A percentile compares a stretch with the other conserved stretches of the same genome.
These are phyloP conservation scores for Colletotrichum godetiae DNA, from an alignment of 2,329 filamentous ascomycete species.

Conservation along the genomic window DNA sequence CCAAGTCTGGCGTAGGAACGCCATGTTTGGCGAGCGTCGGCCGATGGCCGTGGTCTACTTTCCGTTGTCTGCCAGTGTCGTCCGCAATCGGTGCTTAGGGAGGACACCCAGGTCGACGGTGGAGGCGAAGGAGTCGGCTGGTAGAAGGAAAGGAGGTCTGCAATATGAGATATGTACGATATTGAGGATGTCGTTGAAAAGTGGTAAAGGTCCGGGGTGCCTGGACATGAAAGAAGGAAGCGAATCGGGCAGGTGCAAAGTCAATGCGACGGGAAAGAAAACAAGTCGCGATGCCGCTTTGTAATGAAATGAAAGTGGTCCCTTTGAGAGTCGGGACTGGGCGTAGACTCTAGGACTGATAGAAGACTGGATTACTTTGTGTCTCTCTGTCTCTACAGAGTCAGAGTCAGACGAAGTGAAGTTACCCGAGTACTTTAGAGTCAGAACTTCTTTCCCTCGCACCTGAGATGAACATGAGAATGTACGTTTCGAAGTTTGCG, in stretches of 20 bases:
- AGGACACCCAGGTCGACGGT: not conserved
- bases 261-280: not conserved
- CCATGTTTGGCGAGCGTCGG: slow-evolving; percentile 51
- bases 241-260: too few species aligned
- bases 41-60: not conserved
- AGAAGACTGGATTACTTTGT: not conserved
- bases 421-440: not conserved
- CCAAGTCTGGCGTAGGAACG: slow-evolving; percentile 67
- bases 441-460: not conserved
- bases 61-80: not conserved
- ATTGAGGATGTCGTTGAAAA: not conserved
- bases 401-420: not conserved
- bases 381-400: not conserved
- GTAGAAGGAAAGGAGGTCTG: not conserved
- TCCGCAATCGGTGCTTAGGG: not conserved
- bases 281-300: not conserved
- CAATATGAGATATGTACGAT: not conserved
- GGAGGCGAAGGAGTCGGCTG: too few species aligned
- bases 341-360: not conserved
- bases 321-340: too few species aligned
- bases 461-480: not conserved
- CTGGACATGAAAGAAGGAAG: not conserved
- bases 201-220: not conserved
- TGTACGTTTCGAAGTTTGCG: not conserved
- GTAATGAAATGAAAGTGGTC: not conserved